Evolutionary conservation across 805 yeast species (phyloP).

Genomic region (Ogataea corticis): DNA sequence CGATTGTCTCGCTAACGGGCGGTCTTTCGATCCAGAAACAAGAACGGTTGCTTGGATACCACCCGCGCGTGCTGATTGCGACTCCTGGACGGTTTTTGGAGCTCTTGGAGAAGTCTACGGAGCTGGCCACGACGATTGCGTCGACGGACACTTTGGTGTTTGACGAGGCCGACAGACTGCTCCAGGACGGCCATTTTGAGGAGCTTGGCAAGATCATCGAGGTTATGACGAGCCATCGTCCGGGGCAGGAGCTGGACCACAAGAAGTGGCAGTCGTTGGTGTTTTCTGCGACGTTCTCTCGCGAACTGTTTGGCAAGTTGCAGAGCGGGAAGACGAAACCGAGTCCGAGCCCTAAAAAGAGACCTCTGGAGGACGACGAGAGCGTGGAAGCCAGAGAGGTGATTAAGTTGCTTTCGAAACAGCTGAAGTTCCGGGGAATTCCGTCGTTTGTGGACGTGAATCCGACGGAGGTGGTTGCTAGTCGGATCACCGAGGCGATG

Average conservation of each 20-base stretch:
- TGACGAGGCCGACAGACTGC: constrained; percentile 94
- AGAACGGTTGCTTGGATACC: constrained; percentile 69
- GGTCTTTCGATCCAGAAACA: constrained; percentile 95
- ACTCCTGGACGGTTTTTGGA: constrained; percentile 95
- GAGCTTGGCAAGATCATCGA: constrained; percentile 84
- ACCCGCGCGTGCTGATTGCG: constrained; percentile 83
- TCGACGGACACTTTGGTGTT: constrained; percentile 58
- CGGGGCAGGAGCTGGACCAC: constrained; percentile 33
- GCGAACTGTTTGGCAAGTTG: constrained; percentile 77
- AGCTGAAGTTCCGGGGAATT: constrained; percentile 65
- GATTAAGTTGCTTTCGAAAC: constrained; percentile 60
- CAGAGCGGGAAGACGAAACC: constrained; percentile 40
- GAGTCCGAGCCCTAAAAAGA: constrained; percentile 28
- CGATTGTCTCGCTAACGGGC: constrained; percentile 84
- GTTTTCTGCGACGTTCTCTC: constrained; percentile 92
- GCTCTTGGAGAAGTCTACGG: constrained; percentile 62
- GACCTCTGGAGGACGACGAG: constrained; percentile 25
- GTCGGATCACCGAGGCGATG: constrained; percentile 76
- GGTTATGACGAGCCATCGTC: constrained; percentile 53
- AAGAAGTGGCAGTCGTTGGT: constrained; percentile 79
- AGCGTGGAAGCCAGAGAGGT: constrained; percentile 54
- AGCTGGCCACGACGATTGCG: constrained; percentile 42
- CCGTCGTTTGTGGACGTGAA: constrained; percentile 83
- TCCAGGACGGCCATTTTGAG: constrained; percentile 95
- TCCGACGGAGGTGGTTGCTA: constrained; percentile 78